Evolutionary conservation across 139 green algal species (phyloP), one percentile per base, ranked within the genome.

Genomic region (Desmodesmus armatus): DNA sequence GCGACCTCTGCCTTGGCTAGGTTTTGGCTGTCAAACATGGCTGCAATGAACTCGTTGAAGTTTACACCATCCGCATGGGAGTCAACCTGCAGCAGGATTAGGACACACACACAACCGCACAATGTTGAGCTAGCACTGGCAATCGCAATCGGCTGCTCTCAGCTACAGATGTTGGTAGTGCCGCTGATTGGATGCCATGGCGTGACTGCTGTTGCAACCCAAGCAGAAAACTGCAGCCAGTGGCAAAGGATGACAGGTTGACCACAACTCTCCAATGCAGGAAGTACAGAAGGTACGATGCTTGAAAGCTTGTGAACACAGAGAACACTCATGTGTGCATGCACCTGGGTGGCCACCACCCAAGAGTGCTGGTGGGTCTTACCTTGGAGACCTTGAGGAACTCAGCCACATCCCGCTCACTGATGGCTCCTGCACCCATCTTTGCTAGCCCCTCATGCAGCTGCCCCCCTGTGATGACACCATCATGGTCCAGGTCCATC

Each of bases 41-140:
- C 78, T 29, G 85, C 85, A 37, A 89, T 80, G 71, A 90, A 90
- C 87, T 90, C 87, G 9, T 88, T 73, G 60, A 78, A 83, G 69
- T 88, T 79, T 27, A 90, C 77, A 35, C 41, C 53, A 55, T 75
- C 63, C 41, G 62, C 66, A 39, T 82, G 76, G 33, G 47, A 80
- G 49, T 80, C 73, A 47, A 80, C 73, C 73, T 80, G 73, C 71
- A 79, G n/a, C n/a, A n/a, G n/a, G n/a, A n/a, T n/a, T n/a, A n/a
- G 3, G 43, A 43, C 62, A n/a, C 7, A 35, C 19, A 62, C n/a
- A 40, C 2, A n/a, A 69, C 60, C 35, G 17, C 1, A 33, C 3
- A 33, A 58, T 13, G 47, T 9, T n/a, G n/a, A 69, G 60, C 60
- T n/a, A 55, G 47, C 47, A 13, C 47, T 55, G 47, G 13, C 47